Evolutionary conservation across 2,329 filamentous ascomycete genomes (phyloP), one percentile per base, ranked within the genome.

Genomic region (Colletotrichum paranaense): DNA sequence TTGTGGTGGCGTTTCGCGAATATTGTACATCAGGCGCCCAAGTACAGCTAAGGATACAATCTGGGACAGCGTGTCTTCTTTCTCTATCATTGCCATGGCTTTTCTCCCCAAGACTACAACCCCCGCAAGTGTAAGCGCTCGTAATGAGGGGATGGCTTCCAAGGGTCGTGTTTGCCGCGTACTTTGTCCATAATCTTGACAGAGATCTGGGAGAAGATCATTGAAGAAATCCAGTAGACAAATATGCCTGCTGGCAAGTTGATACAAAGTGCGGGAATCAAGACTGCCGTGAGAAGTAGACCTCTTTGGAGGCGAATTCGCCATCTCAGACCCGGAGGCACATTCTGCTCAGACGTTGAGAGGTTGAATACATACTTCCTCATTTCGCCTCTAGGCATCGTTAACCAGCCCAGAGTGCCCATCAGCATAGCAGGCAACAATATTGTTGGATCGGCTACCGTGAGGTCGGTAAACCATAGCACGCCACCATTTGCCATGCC

Each of bases 391-490:
- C 22, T 46, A n/a, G 73, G 73, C 11, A 42, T 62, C 12, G 58
- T 38, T 3, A 30, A 16, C 26, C 46, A 64, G 1, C 62, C 30
- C 68, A 74, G 67, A 2, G 63, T 63, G 8, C 35, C 28, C 58
- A 67, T 58, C 11, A 71, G 63, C 12, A 68, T 46, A 1, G 28
- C 32, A n/a, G 3, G 89, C 88, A 0, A 91, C 83, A 32, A 85
- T 78, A 68, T 84, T 82, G 68, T 85, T 86, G 89, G 88, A 73
- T 91, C 89, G 38, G 86, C 80, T 35, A 78, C 85, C 7, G 86
- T 86, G 28, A 91, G 83, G 75, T 91, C 86, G 2, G 84, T 81
- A 76, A 91, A 90, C 88, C 89, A 91, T 19, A 90, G 81, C 53
- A 83, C 84, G 30, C 89, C 89, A 5, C 87, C 89, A 0, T 85